Evolutionary conservation across 1,139 yeast genomes (phyloP).

Genomic region (Keqinozyma sinolaborantium): DNA sequence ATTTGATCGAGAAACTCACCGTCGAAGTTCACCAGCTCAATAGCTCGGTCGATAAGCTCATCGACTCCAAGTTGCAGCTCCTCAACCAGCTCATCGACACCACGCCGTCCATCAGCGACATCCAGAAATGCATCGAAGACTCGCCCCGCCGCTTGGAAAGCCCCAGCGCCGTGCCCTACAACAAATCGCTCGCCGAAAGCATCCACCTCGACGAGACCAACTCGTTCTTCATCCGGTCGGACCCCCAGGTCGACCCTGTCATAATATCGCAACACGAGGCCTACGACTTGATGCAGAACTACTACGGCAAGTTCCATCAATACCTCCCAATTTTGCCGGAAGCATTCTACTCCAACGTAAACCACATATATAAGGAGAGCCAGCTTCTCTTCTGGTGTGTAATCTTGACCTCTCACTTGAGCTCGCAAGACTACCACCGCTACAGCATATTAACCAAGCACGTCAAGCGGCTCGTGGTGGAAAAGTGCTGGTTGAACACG

Average conservation of each 20-base stretch:
- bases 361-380: slow-evolving; percentile 23
- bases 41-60: slow-evolving; percentile 17
- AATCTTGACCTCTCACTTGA: slow-evolving; percentile 31
- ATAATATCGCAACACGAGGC: slow-evolving; percentile 28
- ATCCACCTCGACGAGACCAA: background rate
- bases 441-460: slow-evolving; percentile 29
- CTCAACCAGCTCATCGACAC: slow-evolving; percentile 8
- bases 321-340: slow-evolving; percentile 42
- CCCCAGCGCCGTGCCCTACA: background rate
- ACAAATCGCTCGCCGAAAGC: background rate
- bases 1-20: slow-evolving; percentile 31
- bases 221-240: slow-evolving; percentile 2
- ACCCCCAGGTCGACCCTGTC: slow-evolving; percentile 13
- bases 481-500: slow-evolving; percentile 43
- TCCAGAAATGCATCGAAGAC: slow-evolving; percentile 23
- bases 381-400: slow-evolving; percentile 43
- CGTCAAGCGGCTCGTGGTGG: slow-evolving; percentile 38
- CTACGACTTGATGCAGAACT: slow-evolving; percentile 23
- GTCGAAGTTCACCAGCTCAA: slow-evolving; percentile 26
- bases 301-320: slow-evolving; percentile 28
- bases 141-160: background rate
- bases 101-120: slow-evolving; percentile 25
- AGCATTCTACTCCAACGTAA: slow-evolving; percentile 26
- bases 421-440: slow-evolving; percentile 14
- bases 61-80: slow-evolving; percentile 9